Base-by-base conservation (phyloP, 441 rosid genomes). In the Gossypium laxum region DNA sequence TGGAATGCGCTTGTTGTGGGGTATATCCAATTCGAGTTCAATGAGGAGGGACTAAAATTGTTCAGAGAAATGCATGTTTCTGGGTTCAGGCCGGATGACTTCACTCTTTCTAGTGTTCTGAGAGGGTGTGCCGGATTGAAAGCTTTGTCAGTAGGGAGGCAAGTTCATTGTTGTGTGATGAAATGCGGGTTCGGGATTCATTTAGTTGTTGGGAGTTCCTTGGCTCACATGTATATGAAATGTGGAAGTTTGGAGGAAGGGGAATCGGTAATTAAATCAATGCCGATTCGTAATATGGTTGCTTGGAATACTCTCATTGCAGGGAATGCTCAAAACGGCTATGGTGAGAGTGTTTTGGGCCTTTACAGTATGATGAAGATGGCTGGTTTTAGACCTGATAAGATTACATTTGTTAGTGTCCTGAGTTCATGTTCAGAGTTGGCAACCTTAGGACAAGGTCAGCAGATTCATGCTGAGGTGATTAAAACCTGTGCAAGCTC, bases 151-250 rank as follows among this genome's bases (percentile, higher is more conserved):
- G 81, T 78, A 0, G 98, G 98, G 57, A 78, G 67, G 80, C 94
- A 88, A 78, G 81, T 84, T 75, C 98, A 88, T 80, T 73, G 83
- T 50, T 86, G 79, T 45, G 75, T 71, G 56, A 69, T 80, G 52
- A 93, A 88, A 79, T 78, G 73, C 63, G 98, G 96, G 69, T 72
- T 86, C 66, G 88, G 80, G 67, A 73, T 82, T 56, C 69, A 87
- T 81, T 76, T 87, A 77, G 82, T 88, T 15, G 92, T 87, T 74
- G 88, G 81, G n/a, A 91, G 84, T 51, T 93, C 98, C 6, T 77
- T 93, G 74, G 92, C 93, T 76, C 96, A 91, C 76, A 91, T 91
- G 92, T 89, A 93, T 52, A 93, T 93, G 96, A 89, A 84, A 74
- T 74, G 82, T 76, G 86, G 91, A 61, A 74, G 75, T 41, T 81